These are phyloP conservation scores for Sporothrix mexicana DNA, from an alignment of 2,329 filamentous ascomycete genomes.

Conservation along the genomic window DNA sequence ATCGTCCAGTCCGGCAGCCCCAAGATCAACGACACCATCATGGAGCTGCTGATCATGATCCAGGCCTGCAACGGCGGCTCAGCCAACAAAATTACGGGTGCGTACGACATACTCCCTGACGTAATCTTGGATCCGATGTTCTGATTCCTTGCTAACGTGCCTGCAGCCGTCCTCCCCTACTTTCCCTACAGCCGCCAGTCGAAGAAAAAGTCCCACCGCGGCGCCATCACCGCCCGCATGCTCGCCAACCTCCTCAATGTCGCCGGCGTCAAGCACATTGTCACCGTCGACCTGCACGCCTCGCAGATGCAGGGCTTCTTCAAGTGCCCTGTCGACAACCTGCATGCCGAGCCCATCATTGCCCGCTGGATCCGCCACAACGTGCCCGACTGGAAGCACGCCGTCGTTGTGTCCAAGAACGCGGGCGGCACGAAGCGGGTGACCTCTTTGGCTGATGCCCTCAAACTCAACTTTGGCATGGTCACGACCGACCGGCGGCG, in stretches of 20 bases:
- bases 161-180: slow-evolving; percentile 85
- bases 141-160: too few relatives aligned
- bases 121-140: too few relatives aligned
- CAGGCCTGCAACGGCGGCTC: slow-evolving; percentile 98
- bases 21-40: slow-evolving; percentile 97
- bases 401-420: slow-evolving; percentile 97
- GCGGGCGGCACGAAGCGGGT: slow-evolving; percentile 96
- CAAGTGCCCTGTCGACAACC: slow-evolving; percentile 94
- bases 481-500: slow-evolving; percentile 83
- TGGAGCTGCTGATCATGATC: slow-evolving; percentile 99
- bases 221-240: slow-evolving; percentile 96
- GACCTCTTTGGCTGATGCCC: slow-evolving; percentile 89
- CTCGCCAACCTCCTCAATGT: slow-evolving; percentile 92
- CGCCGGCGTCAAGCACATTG: slow-evolving; percentile 94
- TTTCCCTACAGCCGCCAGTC: slow-evolving; percentile 99
- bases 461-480: slow-evolving; percentile 98
- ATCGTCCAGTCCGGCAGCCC: slow-evolving; percentile 96
- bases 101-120: too few relatives aligned
- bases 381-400: slow-evolving; percentile 84
- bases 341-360: slow-evolving; percentile 93
- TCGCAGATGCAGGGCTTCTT: slow-evolving; percentile 99
- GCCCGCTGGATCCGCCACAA: slow-evolving; percentile 94
- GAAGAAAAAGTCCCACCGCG: slow-evolving; percentile 97
- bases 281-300: slow-evolving; percentile 94
- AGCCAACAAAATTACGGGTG: slow-evolving; percentile 93